Percentiles rank a stretch among this genome's conserved stretches.
Conservation (phyloP, 176 grass and related monocot species). For the Avena insularis region DNA sequence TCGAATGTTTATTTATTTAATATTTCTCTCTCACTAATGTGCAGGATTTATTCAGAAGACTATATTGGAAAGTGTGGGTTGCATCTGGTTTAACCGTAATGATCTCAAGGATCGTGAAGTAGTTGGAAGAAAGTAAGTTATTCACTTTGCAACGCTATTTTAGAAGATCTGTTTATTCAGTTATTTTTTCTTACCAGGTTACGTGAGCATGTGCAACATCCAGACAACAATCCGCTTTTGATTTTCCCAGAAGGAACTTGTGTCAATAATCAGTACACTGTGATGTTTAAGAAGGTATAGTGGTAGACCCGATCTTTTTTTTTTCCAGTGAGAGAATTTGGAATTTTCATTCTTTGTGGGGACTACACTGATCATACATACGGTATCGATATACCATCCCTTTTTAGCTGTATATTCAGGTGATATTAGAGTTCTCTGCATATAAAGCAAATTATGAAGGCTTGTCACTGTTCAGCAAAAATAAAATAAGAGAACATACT, state of each 20-base stretch:
- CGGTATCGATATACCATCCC: not conserved
- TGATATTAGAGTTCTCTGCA: slow-evolving; percentile 22
- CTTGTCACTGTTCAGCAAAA: not conserved
- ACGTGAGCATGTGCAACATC: slow-evolving; percentile 81
- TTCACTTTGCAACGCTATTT: slow-evolving; percentile 2
- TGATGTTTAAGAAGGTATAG: slow-evolving; percentile 98
- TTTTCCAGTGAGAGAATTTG: not conserved
- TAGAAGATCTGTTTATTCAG: slow-evolving; percentile 8
- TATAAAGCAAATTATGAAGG: not conserved
- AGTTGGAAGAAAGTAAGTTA: slow-evolving; percentile 72
- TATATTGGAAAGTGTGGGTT: slow-evolving; percentile 90
- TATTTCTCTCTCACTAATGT: slow-evolving; percentile 22
- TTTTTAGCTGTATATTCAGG: slow-evolving; percentile 4
- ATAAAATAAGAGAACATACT: not conserved
- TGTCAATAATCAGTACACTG: slow-evolving; percentile 97
- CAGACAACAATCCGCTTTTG: slow-evolving; percentile 89
- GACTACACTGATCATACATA: not conserved
- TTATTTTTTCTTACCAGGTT: slow-evolving; percentile 56
- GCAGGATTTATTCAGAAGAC: slow-evolving; percentile 97
- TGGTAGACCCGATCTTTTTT: slow-evolving; percentile 29
- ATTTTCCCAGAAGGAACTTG: slow-evolving; percentile 99
- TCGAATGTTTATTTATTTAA: slow-evolving; percentile 34
- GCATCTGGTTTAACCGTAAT: slow-evolving; percentile 98
- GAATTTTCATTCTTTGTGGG: slow-evolving; percentile 6
- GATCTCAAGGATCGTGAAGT: slow-evolving; percentile 96